phyloP scores from a whole-genome alignment of 495 filamentous ascomycete genomes.

The Penicillium cinerascens region DNA sequence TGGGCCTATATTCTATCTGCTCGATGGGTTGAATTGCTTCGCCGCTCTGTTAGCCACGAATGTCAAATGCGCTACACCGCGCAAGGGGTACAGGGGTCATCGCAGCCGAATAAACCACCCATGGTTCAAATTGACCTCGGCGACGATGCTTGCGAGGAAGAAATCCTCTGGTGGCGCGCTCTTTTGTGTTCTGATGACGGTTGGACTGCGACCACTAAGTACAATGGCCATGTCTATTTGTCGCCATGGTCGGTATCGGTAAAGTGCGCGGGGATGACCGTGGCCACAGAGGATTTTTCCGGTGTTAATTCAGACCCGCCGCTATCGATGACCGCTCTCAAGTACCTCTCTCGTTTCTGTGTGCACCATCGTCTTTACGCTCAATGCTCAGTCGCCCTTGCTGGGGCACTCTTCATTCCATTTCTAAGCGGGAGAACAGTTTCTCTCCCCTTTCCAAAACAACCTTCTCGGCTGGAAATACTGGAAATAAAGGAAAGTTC shows the following conservation, averaged over 20 bases:
- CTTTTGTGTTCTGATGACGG: conserved; percentile 16
- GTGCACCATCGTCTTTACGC: conserved; percentile 20
- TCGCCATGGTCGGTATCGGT: conserved; percentile 25
- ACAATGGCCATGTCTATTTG: conserved; percentile 21
- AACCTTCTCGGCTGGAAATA: background rate
- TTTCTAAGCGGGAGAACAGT: conserved; percentile 11
- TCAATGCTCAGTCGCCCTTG: conserved; percentile 27
- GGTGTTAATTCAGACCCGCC: conserved; percentile 7
- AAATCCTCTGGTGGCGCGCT: conserved; percentile 17
- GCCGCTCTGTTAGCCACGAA: conserved; percentile 18
- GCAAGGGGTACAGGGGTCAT: background rate
- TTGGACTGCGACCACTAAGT: conserved; percentile 19
- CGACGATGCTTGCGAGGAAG: conserved; percentile 14
- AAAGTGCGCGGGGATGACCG: conserved; percentile 2
- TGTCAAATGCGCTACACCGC: conserved; percentile 12
- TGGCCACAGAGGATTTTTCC: background rate
- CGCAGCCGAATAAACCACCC: conserved; percentile 4
- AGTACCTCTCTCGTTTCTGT: conserved; percentile 28
- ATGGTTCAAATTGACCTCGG: conserved; percentile 19
- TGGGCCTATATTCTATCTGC: conserved; percentile 30
- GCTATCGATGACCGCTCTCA: conserved; percentile 17
- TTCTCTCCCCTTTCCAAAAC: conserved; percentile 21
- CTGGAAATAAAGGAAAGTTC: background rate
- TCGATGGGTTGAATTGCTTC: conserved; percentile 25
- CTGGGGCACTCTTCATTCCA: conserved; percentile 26